phyloP scores from a whole-genome alignment of 139 green algal species.

The Tetradesmus obliquus region DNA sequence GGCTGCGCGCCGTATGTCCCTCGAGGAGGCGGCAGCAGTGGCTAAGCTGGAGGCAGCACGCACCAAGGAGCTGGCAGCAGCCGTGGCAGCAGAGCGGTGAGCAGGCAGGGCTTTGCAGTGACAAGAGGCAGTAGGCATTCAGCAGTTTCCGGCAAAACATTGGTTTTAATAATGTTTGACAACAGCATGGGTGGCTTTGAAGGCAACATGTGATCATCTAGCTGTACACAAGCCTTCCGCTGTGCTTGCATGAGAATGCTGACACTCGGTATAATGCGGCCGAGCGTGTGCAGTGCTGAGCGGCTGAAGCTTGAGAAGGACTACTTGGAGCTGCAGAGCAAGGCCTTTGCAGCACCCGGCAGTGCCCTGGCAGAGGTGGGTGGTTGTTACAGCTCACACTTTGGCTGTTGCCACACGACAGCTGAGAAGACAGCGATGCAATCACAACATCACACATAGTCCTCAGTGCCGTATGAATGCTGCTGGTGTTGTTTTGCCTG shows the following conservation, averaged over 20 bases:
- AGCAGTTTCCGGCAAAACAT: too few species aligned
- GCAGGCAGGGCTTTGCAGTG: background rate
- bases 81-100: slow-evolving; percentile 44
- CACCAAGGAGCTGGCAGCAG: slow-evolving; percentile 45
- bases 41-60: slow-evolving; percentile 46
- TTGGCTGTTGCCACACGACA: background rate
- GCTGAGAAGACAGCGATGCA: background rate
- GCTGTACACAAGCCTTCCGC: background rate
- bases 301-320: slow-evolving; percentile 77
- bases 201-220: too few species aligned
- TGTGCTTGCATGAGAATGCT: background rate
- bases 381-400: background rate
- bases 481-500: background rate
- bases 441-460: too few species aligned
- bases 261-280: background rate
- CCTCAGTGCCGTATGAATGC: background rate
- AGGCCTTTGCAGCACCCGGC: slow-evolving; percentile 56
- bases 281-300: slow-evolving; percentile 56
- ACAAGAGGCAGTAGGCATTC: too few species aligned
- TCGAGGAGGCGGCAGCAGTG: slow-evolving; percentile 60
- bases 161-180: too few species aligned
- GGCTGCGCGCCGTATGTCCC: slow-evolving; percentile 7
- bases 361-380: slow-evolving; percentile 57
- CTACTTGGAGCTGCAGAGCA: slow-evolving; percentile 62
- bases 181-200: too few species aligned